Percentiles rank a stretch among this genome's conserved stretches.
phyloP scores from a whole-genome alignment of 805 yeast species.

The Scheffersomyces stipitis region DNA sequence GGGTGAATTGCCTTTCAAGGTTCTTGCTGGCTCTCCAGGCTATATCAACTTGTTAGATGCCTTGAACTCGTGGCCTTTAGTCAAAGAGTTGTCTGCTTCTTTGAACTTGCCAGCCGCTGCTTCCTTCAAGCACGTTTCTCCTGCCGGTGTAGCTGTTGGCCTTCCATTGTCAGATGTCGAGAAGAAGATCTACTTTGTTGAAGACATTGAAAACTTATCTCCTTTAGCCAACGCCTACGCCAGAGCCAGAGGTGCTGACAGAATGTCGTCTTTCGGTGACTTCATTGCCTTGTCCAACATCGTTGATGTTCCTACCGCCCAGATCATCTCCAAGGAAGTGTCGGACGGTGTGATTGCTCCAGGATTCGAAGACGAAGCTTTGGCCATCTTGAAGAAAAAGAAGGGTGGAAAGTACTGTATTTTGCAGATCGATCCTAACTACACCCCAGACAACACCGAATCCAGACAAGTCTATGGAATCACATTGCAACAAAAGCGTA shows the following conservation, averaged over 20 bases:
- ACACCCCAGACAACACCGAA: constrained; percentile 76
- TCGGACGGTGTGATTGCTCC: constrained; percentile 99
- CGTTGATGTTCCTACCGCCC: constrained; percentile 95
- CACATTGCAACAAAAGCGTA: constrained; percentile 93
- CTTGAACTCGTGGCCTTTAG: constrained; percentile 97
- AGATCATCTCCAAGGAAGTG: constrained; percentile 95
- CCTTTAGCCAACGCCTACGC: constrained; percentile 98
- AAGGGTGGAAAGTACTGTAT: constrained; percentile 97
- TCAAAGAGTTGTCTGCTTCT: constrained; percentile 92
- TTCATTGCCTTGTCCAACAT: constrained; percentile 95
- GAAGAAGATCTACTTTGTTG: constrained; percentile 93
- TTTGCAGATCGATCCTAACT: constrained; percentile 94
- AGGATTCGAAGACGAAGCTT: constrained; percentile 90
- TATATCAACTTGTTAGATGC: constrained; percentile 96
- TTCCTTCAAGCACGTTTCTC: constrained; percentile 97
- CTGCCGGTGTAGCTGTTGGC: constrained; percentile 99
- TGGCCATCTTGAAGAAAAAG: constrained; percentile 84
- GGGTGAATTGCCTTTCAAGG: constrained; percentile 92
- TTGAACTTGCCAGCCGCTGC: constrained; percentile 98
- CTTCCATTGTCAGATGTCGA: constrained; percentile 87
- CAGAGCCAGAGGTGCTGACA: constrained; percentile 99
- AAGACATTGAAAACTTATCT: constrained; percentile 89
- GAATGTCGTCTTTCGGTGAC: constrained; percentile 99
- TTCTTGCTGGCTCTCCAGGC: constrained; percentile 93
- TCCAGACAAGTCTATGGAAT: constrained; percentile 96